Conservation (phyloP, 768 basidiomycete genomes). For the Russula ochroleuca region DNA sequence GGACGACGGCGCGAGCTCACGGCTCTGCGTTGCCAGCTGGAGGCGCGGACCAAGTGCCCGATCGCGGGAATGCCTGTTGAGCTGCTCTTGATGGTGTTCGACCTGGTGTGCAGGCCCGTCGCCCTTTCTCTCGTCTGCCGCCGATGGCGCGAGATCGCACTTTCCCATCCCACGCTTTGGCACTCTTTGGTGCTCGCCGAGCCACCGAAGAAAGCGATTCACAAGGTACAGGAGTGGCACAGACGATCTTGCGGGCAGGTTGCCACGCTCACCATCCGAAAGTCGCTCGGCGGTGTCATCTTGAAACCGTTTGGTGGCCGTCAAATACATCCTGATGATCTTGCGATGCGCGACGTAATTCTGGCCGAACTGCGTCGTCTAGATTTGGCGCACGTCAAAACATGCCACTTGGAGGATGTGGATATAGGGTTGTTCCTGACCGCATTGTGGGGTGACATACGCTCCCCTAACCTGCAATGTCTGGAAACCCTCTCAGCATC, state of each 20-base stretch:
- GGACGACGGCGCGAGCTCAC: slow-evolving; percentile 35
- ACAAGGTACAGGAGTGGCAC: slow-evolving; percentile 57
- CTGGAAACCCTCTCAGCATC: slow-evolving; percentile 13
- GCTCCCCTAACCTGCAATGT: neutral
- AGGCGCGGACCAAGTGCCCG: slow-evolving; percentile 1
- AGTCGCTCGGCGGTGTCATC: slow-evolving; percentile 26
- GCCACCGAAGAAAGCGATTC: slow-evolving; percentile 41
- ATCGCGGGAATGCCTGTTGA: slow-evolving; percentile 56
- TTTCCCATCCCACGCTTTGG: slow-evolving; percentile 57
- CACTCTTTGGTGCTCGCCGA: slow-evolving; percentile 45
- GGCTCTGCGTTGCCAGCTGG: slow-evolving; percentile 14
- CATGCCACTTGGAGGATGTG: slow-evolving; percentile 9
- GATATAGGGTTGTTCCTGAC: slow-evolving; percentile 2
- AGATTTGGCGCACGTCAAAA: slow-evolving; percentile 9
- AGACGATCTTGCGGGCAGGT: slow-evolving; percentile 51
- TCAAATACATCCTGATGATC: slow-evolving; percentile 1
- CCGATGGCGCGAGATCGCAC: slow-evolving; percentile 56
- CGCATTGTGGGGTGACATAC: neutral
- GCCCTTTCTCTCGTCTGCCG: slow-evolving; percentile 53
- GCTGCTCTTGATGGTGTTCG: slow-evolving; percentile 54
- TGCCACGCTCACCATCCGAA: slow-evolving; percentile 10
- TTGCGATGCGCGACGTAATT: slow-evolving; percentile 17
- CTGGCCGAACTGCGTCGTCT: slow-evolving; percentile 4
- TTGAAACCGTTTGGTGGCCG: slow-evolving; percentile 21
- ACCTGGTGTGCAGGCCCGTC: slow-evolving; percentile 42